phyloP scores from a whole-genome alignment of 768 basidiomycete genomes.

The Podaxis mareebaensis region DNA sequence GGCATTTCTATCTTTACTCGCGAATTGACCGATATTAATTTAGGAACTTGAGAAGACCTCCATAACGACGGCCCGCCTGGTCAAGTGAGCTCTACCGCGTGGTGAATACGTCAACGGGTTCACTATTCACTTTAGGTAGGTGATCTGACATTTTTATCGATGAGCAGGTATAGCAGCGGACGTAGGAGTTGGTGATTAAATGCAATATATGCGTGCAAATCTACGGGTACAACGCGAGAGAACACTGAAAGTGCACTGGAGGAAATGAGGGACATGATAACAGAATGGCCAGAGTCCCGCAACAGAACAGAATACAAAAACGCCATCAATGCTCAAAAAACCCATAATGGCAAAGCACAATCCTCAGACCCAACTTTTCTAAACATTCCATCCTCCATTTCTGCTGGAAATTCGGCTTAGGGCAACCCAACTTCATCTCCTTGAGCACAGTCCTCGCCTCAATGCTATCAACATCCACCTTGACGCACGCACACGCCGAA shows the following conservation, averaged over 20 bases:
- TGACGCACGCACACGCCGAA: neutral
- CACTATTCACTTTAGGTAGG: too few species aligned
- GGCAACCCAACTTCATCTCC: slow-evolving; percentile 14
- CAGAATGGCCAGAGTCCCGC: neutral
- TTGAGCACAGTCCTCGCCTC: slow-evolving; percentile 1
- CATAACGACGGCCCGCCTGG: neutral
- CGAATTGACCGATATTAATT: slow-evolving; percentile 4
- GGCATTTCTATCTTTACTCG: neutral
- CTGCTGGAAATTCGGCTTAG: slow-evolving; percentile 12
- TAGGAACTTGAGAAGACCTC: neutral
- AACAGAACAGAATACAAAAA: neutral
- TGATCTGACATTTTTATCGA: too few species aligned
- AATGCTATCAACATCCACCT: neutral
- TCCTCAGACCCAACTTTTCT: slow-evolving; percentile 11
- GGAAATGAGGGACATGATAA: neutral
- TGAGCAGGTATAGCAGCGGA: too few species aligned
- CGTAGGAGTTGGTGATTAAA: too few species aligned
- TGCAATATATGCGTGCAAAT: too few species aligned
- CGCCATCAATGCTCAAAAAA: slow-evolving; percentile 10
- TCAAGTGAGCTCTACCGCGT: too few species aligned
- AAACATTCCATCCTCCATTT: slow-evolving; percentile 16
- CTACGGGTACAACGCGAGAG: neutral
- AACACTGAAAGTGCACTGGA: neutral
- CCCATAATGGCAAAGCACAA: slow-evolving; percentile 12
- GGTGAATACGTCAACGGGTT: too few species aligned